Base-by-base conservation (phyloP, 805 yeast species). In the Ascoidea rubescens region DNA sequence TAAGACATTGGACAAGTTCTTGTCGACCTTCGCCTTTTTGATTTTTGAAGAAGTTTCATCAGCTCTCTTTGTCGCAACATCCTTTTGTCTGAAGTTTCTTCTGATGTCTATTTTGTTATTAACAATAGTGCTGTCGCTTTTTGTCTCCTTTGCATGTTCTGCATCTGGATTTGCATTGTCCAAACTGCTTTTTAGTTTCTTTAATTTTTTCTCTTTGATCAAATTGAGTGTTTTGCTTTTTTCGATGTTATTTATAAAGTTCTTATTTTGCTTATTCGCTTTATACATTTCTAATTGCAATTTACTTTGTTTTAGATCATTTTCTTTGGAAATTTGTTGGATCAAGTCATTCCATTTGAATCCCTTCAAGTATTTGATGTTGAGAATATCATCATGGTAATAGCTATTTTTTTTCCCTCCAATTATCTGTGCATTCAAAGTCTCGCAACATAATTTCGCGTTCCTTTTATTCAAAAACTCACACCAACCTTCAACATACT, bases 291-390 rank as follows among this genome's bases (percentile, higher is more conserved):
- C 98, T 55, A 95, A 78, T 56, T 89, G 82, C 62, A 91, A 71
- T 68, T 87, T 89, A 51, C 91, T 80, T 61, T 89, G 95, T 66
- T 96, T 81, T 47, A 83, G 75, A 65, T 90, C 96, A 57, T 84
- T 83, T 68, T 93, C 98, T 60, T 79, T 79, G 2, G 96, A 89
- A 57, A 91, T 86, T 64, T 91, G 96, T 64, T 85, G 95, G 2
- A 97, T 90, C 63, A 93, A 72, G 62, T 93, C 95, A 52, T 84
- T 75, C 99, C 99, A 93, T 64, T 93, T 93, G 75, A 91, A 93
- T 1, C 91, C 89, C 7, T 87, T 82, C 55, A 93, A 71, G 60
- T 93, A 93, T 65, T 87, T 91, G 54, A 91, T 80, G 64, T 89
- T 93, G 71, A 95, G 74, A 31, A 93, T 82, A 70, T 93, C 99